Base-by-base conservation (phyloP, 2,329 filamentous ascomycete species). In the Cladorrhinum sp. region DNA sequence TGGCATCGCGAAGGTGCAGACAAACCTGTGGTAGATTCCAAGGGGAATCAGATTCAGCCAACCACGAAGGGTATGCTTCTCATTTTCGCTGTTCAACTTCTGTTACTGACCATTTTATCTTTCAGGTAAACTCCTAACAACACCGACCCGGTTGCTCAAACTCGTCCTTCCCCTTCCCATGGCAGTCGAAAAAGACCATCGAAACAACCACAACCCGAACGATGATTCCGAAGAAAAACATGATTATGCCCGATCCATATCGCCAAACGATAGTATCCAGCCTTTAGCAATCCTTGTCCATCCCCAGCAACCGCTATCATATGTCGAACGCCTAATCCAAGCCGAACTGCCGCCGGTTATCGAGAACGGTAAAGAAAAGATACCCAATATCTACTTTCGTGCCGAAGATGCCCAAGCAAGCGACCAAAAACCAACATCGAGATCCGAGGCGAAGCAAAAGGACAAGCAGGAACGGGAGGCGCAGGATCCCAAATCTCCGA, bases 261-360 rank as follows among this genome's bases (percentile, higher is more conserved):
- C 75, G 1, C 63, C 70, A 36, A 75, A 77, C 51, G 70, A 76
- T 61, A 68, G 63, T 75, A 85, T 93, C n/a, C 90, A 96, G 67
- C 92, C 92, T 0, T 79, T 96, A 12, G 92, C 92, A 0, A 82
- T 96, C 0, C 84, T 96, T 1, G 83, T 96, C 0, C 93, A 96
- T 68, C 92, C 93, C 0, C 91, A 96, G 64, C 93, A 97, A 71
- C 93, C 93, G 0, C 81, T 97, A 2, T 96, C 91, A 8, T 96
- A 96, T 72, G 85, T 96, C 48, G 91, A 96, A 73, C 85, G 91
- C 8, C 78, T 97, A 2, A 93, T 97, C 51, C 93, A 96, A 71
- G 89, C 91, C 57, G 93, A 96, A 73, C 79, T 96, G 0, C 90
- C 91, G 0, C 84, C 85, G 0, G 79, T 93, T 1, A 78, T 82